phyloP scores from a whole-genome alignment of 2,329 filamentous ascomycete genomes.

The Venturia effusa region DNA sequence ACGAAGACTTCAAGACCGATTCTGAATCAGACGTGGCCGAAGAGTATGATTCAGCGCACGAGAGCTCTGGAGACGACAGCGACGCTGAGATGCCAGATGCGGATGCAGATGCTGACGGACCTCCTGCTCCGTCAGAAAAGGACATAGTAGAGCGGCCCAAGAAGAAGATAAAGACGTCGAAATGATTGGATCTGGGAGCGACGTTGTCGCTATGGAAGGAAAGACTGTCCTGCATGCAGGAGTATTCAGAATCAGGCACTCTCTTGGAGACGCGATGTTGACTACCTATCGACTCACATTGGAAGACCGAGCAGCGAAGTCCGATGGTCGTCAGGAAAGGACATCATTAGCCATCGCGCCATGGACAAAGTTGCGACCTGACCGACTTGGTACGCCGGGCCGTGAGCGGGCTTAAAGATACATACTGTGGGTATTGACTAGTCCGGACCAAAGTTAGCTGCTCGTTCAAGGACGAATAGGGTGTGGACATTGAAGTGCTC shows the following conservation, averaged over 20 bases:
- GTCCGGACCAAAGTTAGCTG: background rate
- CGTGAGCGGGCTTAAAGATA: background rate
- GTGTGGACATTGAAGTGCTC: background rate
- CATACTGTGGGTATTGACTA: constrained; percentile 2
- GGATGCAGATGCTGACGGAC: constrained; percentile 36
- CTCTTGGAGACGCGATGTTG: background rate
- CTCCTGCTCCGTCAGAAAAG: constrained; percentile 19
- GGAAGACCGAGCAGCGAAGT: background rate
- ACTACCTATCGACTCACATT: background rate
- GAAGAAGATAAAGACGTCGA: constrained; percentile 49
- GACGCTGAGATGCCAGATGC: constrained; percentile 50
- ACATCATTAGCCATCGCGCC: background rate
- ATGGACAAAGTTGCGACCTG: background rate
- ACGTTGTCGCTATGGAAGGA: background rate
- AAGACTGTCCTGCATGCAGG: background rate
- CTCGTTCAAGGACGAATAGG: background rate
- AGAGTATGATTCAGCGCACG: constrained; percentile 86
- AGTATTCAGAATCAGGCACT: background rate
- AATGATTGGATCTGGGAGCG: constrained; percentile 11
- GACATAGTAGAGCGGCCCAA: constrained; percentile 47
- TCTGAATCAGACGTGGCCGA: constrained; percentile 93
- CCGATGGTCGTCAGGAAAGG: background rate
- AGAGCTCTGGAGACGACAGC: constrained; percentile 66
- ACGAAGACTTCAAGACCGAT: constrained; percentile 91
- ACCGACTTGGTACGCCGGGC: background rate